A percentile compares a stretch with the other conserved stretches of the same genome.
These are phyloP conservation scores for Penicillium sp. DNA, from an alignment of 2,329 filamentous ascomycete species.

Conservation along the genomic window DNA sequence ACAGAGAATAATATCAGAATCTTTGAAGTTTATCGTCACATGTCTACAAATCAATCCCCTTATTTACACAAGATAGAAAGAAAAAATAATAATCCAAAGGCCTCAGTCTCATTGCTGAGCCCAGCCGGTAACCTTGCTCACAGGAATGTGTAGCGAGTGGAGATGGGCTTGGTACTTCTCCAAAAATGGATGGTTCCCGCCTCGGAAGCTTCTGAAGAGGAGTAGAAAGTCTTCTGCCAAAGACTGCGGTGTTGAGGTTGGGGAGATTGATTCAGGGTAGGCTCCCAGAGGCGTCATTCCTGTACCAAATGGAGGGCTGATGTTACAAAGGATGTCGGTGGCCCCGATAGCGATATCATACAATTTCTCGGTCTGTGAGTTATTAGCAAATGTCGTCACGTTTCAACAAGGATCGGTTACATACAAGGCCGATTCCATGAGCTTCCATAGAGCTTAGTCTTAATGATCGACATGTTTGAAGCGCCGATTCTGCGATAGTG, in stretches of 20 bases:
- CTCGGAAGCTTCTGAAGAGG: slow-evolving; percentile 35
- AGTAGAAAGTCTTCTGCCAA: slow-evolving; percentile 34
- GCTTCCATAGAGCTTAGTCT: slow-evolving; percentile 43
- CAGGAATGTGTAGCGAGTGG: slow-evolving; percentile 23
- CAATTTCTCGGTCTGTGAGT: slow-evolving; percentile 38
- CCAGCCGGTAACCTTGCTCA: slow-evolving; percentile 18
- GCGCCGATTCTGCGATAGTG: slow-evolving; percentile 34
- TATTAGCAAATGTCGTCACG: background rate
- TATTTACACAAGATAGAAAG: slow-evolving; percentile 2
- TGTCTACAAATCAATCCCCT: background rate
- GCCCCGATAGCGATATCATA: slow-evolving; percentile 40
- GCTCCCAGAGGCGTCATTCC: slow-evolving; percentile 15
- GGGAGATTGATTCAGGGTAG: slow-evolving; percentile 14
- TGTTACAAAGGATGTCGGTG: slow-evolving; percentile 30
- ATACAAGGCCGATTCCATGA: slow-evolving; percentile 42
- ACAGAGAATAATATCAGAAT: background rate
- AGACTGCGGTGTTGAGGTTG: slow-evolving; percentile 18
- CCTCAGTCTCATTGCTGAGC: slow-evolving; percentile 9
- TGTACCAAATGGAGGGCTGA: slow-evolving; percentile 22
- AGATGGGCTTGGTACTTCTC: slow-evolving; percentile 33
- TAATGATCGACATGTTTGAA: slow-evolving; percentile 36
- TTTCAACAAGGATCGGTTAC: slow-evolving; percentile 4
- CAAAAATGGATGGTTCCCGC: slow-evolving; percentile 38
- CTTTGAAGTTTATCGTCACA: background rate
- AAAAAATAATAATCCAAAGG: background rate